phyloP scores from a whole-genome alignment of 345 rosid genomes.

The Populus simonii region DNA sequence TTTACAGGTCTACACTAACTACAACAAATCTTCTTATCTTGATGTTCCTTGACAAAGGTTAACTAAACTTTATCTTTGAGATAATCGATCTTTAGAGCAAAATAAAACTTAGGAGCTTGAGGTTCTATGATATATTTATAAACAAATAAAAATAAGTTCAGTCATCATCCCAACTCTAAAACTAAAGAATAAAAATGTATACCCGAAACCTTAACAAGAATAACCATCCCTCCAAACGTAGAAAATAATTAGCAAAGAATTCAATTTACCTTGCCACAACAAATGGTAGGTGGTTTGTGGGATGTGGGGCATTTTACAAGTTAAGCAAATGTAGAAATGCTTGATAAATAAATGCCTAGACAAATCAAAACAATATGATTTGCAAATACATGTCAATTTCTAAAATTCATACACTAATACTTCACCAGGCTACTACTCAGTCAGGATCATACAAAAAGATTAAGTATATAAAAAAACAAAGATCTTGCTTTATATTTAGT shows the following conservation, averaged over 20 bases:
- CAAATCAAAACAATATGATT: background rate
- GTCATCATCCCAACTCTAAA: background rate
- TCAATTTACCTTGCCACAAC: constrained; percentile 3
- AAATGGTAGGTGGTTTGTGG: background rate
- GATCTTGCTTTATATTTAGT: no score
- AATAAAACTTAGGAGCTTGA: constrained; percentile 32
- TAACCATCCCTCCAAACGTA: background rate
- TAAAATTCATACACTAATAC: background rate
- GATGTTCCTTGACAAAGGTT: constrained; percentile 84
- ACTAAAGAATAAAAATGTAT: background rate
- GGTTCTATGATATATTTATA: constrained; percentile 29
- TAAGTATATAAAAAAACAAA: no score
- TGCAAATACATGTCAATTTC: background rate
- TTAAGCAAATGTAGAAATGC: background rate
- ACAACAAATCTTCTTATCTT: constrained; percentile 81
- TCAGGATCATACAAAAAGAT: no score
- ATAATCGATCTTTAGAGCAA: constrained; percentile 65
- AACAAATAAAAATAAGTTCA: background rate
- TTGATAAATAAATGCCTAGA: background rate
- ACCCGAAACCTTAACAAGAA: background rate
- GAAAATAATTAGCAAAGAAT: constrained; percentile 7
- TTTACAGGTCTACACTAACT: background rate
- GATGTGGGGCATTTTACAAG: background rate
- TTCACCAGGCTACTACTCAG: no score
- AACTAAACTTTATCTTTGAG: constrained; percentile 97